Evolutionary conservation across 805 yeast species (phyloP).

Genomic region (Candida golubevii): DNA sequence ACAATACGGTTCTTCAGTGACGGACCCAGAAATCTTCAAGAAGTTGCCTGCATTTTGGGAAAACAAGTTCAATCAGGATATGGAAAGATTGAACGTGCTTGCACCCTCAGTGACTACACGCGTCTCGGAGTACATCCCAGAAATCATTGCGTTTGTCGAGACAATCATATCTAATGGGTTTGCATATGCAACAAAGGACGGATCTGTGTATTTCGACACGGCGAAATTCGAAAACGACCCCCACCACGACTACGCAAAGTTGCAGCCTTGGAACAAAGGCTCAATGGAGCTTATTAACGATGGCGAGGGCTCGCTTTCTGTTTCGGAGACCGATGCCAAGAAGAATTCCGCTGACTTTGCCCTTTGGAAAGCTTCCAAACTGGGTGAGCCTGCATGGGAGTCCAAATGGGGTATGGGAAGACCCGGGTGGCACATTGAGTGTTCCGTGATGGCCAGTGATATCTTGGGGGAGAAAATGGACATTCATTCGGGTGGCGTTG

Average conservation of each 20-base stretch:
- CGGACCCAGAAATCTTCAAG: conserved; percentile 80
- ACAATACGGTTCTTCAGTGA: conserved; percentile 68
- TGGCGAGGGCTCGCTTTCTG: conserved; percentile 85
- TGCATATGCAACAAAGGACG: conserved; percentile 80
- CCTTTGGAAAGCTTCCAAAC: conserved; percentile 92
- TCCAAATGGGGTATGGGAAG: conserved; percentile 97
- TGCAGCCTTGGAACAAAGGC: conserved; percentile 98
- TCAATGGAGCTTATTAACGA: conserved; percentile 80
- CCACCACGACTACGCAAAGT: conserved; percentile 84
- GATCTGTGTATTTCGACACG: conserved; percentile 96
- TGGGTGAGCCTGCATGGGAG: conserved; percentile 95
- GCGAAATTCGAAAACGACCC: conserved; percentile 66
- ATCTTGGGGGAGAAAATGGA: conserved; percentile 81
- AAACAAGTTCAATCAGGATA: conserved; percentile 74
- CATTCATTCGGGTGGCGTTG: conserved; percentile 96
- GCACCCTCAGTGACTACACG: conserved; percentile 86
- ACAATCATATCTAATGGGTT: conserved; percentile 73
- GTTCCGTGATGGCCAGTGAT: conserved; percentile 97
- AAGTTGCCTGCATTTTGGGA: conserved; percentile 90
- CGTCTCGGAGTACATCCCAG: conserved; percentile 94
- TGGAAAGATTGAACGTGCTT: conserved; percentile 78
- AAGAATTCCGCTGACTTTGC: conserved; percentile 85
- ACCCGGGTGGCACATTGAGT: conserved; percentile 99
- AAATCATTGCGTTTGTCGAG: conserved; percentile 75
- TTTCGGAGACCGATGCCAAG: conserved; percentile 49